Percentiles rank a stretch among this genome's conserved stretches.
These are phyloP conservation scores for Psophocarpus tetragonolobus DNA, from an alignment of 306 rosid genomes.

Conservation along the genomic window DNA sequence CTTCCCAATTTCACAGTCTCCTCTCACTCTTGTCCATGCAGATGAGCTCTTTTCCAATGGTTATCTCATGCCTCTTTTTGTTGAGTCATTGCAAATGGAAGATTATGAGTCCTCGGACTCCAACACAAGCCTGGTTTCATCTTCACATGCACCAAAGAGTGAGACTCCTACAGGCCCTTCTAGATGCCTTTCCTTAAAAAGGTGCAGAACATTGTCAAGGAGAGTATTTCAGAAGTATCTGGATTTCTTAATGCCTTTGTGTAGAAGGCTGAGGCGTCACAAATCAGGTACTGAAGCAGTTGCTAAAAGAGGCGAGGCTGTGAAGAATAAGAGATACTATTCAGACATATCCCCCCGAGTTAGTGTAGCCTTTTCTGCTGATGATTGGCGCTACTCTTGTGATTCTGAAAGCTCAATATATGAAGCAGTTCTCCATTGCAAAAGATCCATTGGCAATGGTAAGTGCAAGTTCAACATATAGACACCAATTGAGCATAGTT, in stretches of 20 bases:
- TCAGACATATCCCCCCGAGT: slow-evolving; percentile 71
- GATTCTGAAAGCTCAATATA: slow-evolving; percentile 97
- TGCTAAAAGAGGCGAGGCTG: slow-evolving; percentile 50
- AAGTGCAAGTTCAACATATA: slow-evolving; percentile 6
- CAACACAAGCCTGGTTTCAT: slow-evolving; percentile 39
- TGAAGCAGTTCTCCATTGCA: slow-evolving; percentile 98
- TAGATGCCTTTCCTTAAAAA: slow-evolving; percentile 64
- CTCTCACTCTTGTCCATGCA: slow-evolving; percentile 81
- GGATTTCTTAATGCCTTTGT: slow-evolving; percentile 71
- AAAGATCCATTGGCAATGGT: slow-evolving; percentile 93
- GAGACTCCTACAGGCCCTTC: slow-evolving; percentile 39
- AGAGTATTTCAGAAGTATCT: slow-evolving; percentile 69
- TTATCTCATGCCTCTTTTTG: slow-evolving; percentile 72
- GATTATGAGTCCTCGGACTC: slow-evolving; percentile 51
- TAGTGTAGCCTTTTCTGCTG: slow-evolving; percentile 73
- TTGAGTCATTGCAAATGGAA: slow-evolving; percentile 67
- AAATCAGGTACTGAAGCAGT: slow-evolving; percentile 50
- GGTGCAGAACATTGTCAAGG: slow-evolving; percentile 74
- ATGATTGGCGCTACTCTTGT: slow-evolving; percentile 88
- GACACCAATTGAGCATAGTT: not conserved
- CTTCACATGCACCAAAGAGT: slow-evolving; percentile 47
- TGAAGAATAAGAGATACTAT: slow-evolving; percentile 57
- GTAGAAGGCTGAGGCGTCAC: slow-evolving; percentile 57
- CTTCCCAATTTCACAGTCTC: slow-evolving; percentile 66
- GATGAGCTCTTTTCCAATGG: slow-evolving; percentile 96